Conservation (phyloP, 2,329 filamentous ascomycete species). For the Colletotrichum higginsianum region DNA sequence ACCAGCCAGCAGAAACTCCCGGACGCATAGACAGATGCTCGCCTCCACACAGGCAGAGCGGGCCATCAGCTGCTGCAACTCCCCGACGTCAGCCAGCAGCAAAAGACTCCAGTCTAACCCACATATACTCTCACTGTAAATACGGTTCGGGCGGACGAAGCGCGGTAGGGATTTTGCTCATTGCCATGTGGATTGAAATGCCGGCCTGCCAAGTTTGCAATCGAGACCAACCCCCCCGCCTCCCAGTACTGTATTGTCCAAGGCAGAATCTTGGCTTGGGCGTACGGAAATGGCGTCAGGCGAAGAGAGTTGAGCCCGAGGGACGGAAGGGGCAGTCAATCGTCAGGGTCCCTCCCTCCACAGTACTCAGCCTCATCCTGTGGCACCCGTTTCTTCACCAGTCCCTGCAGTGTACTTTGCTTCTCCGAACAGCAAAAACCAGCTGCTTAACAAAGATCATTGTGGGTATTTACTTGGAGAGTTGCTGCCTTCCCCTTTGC, state of each 20-base stretch:
- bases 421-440: no score
- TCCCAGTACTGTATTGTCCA: background rate
- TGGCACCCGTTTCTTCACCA: background rate
- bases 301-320: background rate
- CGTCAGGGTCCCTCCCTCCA: slow-evolving; percentile 33
- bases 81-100: background rate
- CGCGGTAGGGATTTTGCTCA: background rate
- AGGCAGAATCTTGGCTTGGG: background rate
- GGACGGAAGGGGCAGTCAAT: background rate
- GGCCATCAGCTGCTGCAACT: background rate
- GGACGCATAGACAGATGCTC: background rate
- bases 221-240: background rate
- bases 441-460: no score
- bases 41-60: background rate
- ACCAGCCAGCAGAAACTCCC: background rate
- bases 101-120: background rate
- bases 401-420: background rate
- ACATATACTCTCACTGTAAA: background rate
- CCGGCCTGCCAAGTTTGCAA: background rate
- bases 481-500: no score
- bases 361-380: background rate
- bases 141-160: background rate
- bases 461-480: no score
- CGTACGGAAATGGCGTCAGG: background rate
- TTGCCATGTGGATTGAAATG: background rate